Percentiles rank a stretch among this genome's conserved stretches.
Conservation (phyloP, 129 eudicot species). For the Deinandra increscens region DNA sequence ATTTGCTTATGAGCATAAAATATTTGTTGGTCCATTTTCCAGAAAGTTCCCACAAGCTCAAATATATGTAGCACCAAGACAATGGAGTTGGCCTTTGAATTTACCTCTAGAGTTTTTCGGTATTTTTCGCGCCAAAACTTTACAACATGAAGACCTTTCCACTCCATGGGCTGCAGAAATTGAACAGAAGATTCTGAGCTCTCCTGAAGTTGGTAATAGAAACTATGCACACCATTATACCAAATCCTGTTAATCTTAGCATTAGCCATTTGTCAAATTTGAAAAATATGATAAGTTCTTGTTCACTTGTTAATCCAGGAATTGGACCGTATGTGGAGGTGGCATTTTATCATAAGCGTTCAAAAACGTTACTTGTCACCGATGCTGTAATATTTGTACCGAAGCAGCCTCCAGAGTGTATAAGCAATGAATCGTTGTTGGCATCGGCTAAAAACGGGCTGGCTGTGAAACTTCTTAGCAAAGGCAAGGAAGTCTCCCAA, state of each 20-base stretch:
- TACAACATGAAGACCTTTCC: conserved; percentile 65
- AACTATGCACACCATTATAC: conserved; percentile 11
- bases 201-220: conserved; percentile 93
- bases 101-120: conserved; percentile 95
- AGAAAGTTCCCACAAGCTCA: conserved; percentile 94
- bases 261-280: neutral
- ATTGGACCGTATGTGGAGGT: conserved; percentile 99
- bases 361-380: conserved; percentile 79
- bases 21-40: conserved; percentile 95
- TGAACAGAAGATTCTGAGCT: conserved; percentile 87
- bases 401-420: conserved; percentile 83
- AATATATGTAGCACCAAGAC: conserved; percentile 98
- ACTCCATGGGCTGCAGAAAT: conserved; percentile 93
- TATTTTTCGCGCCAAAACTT: conserved; percentile 80
- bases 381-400: conserved; percentile 96
- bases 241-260: neutral
- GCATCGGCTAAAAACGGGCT: conserved; percentile 92
- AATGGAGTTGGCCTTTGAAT: conserved; percentile 99
- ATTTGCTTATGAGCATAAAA: conserved; percentile 97
- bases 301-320: conserved; percentile 43
- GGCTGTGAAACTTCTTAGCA: conserved; percentile 90
- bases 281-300: neutral
- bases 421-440: conserved; percentile 75
- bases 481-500: conserved; percentile 77
- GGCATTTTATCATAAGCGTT: conserved; percentile 89